Evolutionary conservation across 169 alveolate species (phyloP).

Genomic region (Eimeria maxima): DNA sequence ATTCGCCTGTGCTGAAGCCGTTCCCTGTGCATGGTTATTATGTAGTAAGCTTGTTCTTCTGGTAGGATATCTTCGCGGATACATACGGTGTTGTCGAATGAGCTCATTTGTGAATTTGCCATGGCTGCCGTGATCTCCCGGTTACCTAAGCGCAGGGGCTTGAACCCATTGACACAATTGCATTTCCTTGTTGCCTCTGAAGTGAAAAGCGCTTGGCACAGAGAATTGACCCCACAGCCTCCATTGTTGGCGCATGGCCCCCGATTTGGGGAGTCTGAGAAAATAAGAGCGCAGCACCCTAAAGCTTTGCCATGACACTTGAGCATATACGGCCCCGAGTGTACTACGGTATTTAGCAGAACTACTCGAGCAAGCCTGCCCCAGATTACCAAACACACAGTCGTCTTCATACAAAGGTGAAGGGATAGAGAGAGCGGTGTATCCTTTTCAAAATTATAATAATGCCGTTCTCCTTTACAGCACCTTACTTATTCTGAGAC

Average conservation of each 20-base stretch:
- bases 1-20: slow-evolving; percentile 62
- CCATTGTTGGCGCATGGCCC: slow-evolving; percentile 82
- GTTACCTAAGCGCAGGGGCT: slow-evolving; percentile 65
- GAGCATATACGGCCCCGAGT: not conserved
- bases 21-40: slow-evolving; percentile 62
- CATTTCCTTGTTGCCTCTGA: slow-evolving; percentile 58
- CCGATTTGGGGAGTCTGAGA: slow-evolving; percentile 68
- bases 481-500: slow-evolving; percentile 79
- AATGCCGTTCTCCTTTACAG: not conserved
- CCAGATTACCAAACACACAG: not conserved
- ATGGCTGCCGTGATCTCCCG: slow-evolving; percentile 63
- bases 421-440: not conserved
- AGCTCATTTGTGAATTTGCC: slow-evolving; percentile 66
- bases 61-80: slow-evolving; percentile 68
- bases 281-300: not conserved
- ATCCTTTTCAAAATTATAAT: no score
- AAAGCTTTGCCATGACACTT: not conserved
- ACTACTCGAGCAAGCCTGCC: not conserved
- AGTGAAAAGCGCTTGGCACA: slow-evolving; percentile 76
- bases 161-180: slow-evolving; percentile 64
- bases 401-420: not conserved
- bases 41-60: slow-evolving; percentile 69
- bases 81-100: slow-evolving; percentile 74
- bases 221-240: slow-evolving; percentile 78
- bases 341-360: not conserved